Percentiles rank a stretch among this genome's conserved stretches.
Evolutionary conservation across 2,329 filamentous ascomycete genomes (phyloP).

Genomic region (Tolypocladium nubicola): DNA sequence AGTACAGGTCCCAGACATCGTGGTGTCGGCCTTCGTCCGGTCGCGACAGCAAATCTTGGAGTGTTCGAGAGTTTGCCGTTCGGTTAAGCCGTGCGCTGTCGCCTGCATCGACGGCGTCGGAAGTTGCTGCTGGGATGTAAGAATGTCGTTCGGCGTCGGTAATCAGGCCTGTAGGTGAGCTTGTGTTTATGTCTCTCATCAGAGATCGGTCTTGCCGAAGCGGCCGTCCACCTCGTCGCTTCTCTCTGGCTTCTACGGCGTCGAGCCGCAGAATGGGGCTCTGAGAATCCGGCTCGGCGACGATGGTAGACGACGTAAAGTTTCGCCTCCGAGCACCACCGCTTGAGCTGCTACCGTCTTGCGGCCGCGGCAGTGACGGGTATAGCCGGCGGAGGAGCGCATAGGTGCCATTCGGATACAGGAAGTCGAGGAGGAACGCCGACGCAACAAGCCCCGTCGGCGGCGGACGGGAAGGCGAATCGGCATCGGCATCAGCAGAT

Average conservation of each 20-base stretch:
- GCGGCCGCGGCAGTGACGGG: constrained; percentile 14
- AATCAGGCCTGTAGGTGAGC: neutral
- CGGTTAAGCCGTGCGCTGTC: neutral
- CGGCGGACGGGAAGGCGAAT: constrained; percentile 11
- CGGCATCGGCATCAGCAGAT: constrained; percentile 10
- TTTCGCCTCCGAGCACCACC: constrained; percentile 12
- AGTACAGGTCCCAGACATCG: constrained; percentile 33
- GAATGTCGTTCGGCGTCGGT: neutral
- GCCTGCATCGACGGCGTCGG: neutral
- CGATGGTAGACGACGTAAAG: constrained; percentile 14
- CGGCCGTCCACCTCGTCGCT: neutral
- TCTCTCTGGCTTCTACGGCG: neutral
- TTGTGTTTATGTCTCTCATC: neutral
- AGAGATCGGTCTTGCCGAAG: neutral
- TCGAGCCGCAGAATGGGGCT: neutral
- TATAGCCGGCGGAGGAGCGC: constrained; percentile 29
- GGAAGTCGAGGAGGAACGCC: constrained; percentile 42
- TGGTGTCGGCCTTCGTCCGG: constrained; percentile 20
- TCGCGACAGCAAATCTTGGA: constrained; percentile 13
- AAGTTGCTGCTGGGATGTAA: neutral
- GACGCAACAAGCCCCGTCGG: constrained; percentile 30
- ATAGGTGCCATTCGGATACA: constrained; percentile 38
- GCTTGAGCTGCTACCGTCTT: constrained; percentile 6
- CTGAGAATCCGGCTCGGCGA: constrained; percentile 2
- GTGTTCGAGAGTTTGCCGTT: constrained; percentile 1